Percentiles rank a stretch among this genome's conserved stretches.
Evolutionary conservation across 2,329 filamentous ascomycete genomes (phyloP).

Genomic region (Dryadomyces quercivorus): DNA sequence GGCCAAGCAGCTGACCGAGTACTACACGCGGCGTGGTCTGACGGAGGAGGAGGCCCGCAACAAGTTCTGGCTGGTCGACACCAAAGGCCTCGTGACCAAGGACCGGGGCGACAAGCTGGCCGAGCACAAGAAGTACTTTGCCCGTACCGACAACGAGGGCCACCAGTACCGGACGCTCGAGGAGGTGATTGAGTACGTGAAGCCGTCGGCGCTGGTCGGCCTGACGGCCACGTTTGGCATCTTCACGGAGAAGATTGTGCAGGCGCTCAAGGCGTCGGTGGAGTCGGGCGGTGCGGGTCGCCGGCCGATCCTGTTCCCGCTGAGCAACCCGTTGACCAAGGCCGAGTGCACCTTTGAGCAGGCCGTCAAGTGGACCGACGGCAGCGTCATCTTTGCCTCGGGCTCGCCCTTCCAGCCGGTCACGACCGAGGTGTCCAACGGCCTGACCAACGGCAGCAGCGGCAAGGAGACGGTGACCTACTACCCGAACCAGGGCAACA

Average conservation of each 20-base stretch:
- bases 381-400: constrained; percentile 84
- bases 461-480: constrained; percentile 46
- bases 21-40: constrained; percentile 85
- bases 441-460: not conserved
- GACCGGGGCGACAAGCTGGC: constrained; percentile 91
- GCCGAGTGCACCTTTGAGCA: constrained; percentile 97
- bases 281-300: constrained; percentile 56
- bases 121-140: constrained; percentile 72
- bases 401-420: constrained; percentile 80
- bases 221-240: constrained; percentile 89
- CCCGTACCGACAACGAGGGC: constrained; percentile 50
- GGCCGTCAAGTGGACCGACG: constrained; percentile 81
- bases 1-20: constrained; percentile 94
- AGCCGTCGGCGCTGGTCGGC: constrained; percentile 89
- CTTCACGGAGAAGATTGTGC: constrained; percentile 79
- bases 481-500: constrained; percentile 75
- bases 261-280: constrained; percentile 52
- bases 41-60: constrained; percentile 75
- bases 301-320: constrained; percentile 83
- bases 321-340: constrained; percentile 92
- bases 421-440: constrained; percentile 38
- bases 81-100: constrained; percentile 83
- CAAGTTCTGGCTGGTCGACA: constrained; percentile 97
- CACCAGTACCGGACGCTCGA: constrained; percentile 68
- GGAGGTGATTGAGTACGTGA: constrained; percentile 87